Evolutionary conservation across 306 rosid species (phyloP), one percentile per base, ranked within the genome.

Genomic region (Acacia acuminata): DNA sequence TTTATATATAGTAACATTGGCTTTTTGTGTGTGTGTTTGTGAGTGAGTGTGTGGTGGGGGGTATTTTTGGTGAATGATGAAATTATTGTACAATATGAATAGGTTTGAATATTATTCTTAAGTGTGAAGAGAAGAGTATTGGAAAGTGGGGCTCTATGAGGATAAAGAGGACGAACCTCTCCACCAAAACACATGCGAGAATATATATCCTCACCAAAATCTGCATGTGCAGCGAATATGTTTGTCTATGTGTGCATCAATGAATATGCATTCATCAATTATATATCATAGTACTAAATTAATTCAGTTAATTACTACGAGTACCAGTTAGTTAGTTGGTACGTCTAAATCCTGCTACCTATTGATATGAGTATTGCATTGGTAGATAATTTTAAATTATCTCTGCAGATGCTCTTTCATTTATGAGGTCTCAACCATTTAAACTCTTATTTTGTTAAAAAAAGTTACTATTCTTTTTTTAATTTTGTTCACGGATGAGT

Each of bases 201-300:
- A 77, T 60, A 82, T 77, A 85, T 65, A 77, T 81, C 60, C 82
- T 63, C 78, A 81, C 65, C 75, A 76, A 71, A 45, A 72, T 72
- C 7, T 45, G 22, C 60, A 47, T 73, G 77, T 73, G 64, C 44
- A 48, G 20, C 64, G 77, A 73, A 50, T 73, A 73, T 50, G 68
- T 55, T 34, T 55, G 34, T 75, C 67, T 77, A 40, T 40, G 73
- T 34, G 10, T 79, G 65, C 25, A 61, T 61, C 17, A 24, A 77
- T 56, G 68, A 85, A 81, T 81, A 22, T 64, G 10, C 22, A 32
- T 16, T 19, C n/a, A n/a, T 20, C 72, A n/a, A 58, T 58, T 22
- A n/a, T 58, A 2, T 20, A 20, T 15, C 0, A 10, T 16, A 47
- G 3, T 51, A 15, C 19, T 48, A 2, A 48, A 11, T 48, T 14